A percentile compares a stretch with the other conserved stretches of the same genome.
Conservation (phyloP, 805 yeast species). For the Zygotorulaspora chibaensis region DNA sequence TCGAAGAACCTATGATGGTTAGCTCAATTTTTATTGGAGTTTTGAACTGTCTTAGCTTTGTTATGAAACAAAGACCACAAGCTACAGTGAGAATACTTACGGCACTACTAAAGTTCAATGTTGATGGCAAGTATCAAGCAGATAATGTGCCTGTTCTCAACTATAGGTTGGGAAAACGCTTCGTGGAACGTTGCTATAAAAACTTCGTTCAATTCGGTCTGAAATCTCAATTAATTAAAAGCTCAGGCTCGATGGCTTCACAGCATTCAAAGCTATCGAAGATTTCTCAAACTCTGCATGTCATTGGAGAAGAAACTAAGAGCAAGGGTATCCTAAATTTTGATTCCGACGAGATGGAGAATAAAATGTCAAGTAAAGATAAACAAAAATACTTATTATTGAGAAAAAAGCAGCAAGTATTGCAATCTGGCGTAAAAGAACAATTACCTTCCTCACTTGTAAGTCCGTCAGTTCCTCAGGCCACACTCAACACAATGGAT, state of each 20-base stretch:
- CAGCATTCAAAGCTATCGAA: slow-evolving; percentile 29
- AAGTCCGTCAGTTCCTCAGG: slow-evolving; percentile 1
- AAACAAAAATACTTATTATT: slow-evolving; percentile 17
- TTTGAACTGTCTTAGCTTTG: slow-evolving; percentile 55
- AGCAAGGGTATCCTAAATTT: slow-evolving; percentile 33
- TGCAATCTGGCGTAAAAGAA: slow-evolving; percentile 4
- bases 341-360: slow-evolving; percentile 23
- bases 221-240: slow-evolving; percentile 34
- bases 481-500: not conserved
- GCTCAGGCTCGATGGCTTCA: slow-evolving; percentile 19
- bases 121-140: slow-evolving; percentile 50
- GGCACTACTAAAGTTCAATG: slow-evolving; percentile 56
- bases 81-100: slow-evolving; percentile 52
- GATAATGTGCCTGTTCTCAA: slow-evolving; percentile 38
- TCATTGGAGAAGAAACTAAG: slow-evolving; percentile 36
- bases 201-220: slow-evolving; percentile 41
- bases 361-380: slow-evolving; percentile 25
- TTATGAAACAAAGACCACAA: slow-evolving; percentile 65
- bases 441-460: slow-evolving; percentile 5
- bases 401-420: slow-evolving; percentile 7
- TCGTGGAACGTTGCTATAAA: slow-evolving; percentile 57
- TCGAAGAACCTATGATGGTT: slow-evolving; percentile 50
- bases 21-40: slow-evolving; percentile 64
- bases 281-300: slow-evolving; percentile 33
- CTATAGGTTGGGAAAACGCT: slow-evolving; percentile 54